These are phyloP conservation scores for Apium graveolens DNA, from an alignment of 129 eudicot genomes.

Conservation along the genomic window DNA sequence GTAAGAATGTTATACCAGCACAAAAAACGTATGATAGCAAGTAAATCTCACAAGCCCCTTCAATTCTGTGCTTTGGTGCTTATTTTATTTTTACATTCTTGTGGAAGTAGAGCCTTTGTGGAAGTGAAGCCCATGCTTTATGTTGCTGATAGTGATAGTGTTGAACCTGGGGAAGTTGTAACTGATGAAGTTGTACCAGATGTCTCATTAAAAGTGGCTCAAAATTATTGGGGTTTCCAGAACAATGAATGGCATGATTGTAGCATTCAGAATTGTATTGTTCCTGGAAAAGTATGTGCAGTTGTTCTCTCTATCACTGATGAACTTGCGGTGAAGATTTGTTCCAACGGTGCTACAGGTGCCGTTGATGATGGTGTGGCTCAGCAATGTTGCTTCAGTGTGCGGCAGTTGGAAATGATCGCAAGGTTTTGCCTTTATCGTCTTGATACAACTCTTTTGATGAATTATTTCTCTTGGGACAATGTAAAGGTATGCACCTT, in stretches of 20 bases:
- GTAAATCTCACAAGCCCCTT: neutral
- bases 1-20: neutral
- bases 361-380: slow-evolving; percentile 12
- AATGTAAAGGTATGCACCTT: slow-evolving; percentile 56
- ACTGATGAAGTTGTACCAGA: slow-evolving; percentile 24
- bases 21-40: neutral
- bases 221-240: slow-evolving; percentile 45
- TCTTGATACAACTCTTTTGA: slow-evolving; percentile 48
- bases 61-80: neutral
- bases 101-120: slow-evolving; percentile 60
- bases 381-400: slow-evolving; percentile 9
- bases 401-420: slow-evolving; percentile 34
- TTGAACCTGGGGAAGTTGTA: slow-evolving; percentile 25
- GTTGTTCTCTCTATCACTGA: slow-evolving; percentile 48
- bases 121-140: slow-evolving; percentile 84
- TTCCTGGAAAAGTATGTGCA: slow-evolving; percentile 48
- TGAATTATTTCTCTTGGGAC: slow-evolving; percentile 66
- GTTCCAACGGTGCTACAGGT: slow-evolving; percentile 12
- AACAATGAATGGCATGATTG: slow-evolving; percentile 56
- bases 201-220: slow-evolving; percentile 16
- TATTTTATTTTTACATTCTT: slow-evolving; percentile 1
- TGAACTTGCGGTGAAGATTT: slow-evolving; percentile 37
- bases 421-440: slow-evolving; percentile 68
- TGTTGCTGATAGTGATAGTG: slow-evolving; percentile 37
- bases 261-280: slow-evolving; percentile 60